phyloP scores from a whole-genome alignment of 192 early-diverging fungal genomes.

The Umbelopsis vinacea region DNA sequence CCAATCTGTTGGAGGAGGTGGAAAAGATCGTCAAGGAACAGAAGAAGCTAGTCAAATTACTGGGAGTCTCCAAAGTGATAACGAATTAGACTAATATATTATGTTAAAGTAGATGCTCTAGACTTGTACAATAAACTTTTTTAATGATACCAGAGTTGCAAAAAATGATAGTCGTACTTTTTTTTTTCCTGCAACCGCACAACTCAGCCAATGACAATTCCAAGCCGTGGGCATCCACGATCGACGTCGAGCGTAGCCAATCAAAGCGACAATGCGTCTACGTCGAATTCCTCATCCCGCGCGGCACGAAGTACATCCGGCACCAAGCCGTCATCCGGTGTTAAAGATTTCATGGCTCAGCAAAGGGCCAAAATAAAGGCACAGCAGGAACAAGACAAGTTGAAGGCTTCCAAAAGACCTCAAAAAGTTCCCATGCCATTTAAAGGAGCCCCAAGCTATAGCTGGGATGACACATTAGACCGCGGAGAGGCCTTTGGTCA shows the following conservation, averaged over 20 bases:
- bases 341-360: slow-evolving; percentile 37
- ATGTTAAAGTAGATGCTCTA: not conserved
- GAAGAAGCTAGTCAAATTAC: slow-evolving; percentile 5
- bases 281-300: not conserved
- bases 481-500: slow-evolving; percentile 7
- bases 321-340: slow-evolving; percentile 28
- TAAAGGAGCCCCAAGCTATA: slow-evolving; percentile 24
- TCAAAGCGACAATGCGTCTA: not conserved
- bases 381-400: slow-evolving; percentile 13
- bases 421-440: not conserved
- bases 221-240: not conserved
- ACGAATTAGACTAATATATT: not conserved
- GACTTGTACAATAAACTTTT: not conserved
- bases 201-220: slow-evolving; percentile 6
- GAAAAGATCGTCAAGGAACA: slow-evolving; percentile 7
- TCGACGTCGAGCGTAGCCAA: not conserved
- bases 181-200: not conserved
- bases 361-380: slow-evolving; percentile 29
- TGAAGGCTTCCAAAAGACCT: not conserved
- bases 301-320: not conserved
- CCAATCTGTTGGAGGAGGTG: not conserved
- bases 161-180: not conserved
- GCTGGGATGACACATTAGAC: not conserved
- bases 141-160: not conserved
- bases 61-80: not conserved